These are phyloP conservation scores for Croton laevigatus DNA, from an alignment of 441 rosid genomes.

Conservation along the genomic window DNA sequence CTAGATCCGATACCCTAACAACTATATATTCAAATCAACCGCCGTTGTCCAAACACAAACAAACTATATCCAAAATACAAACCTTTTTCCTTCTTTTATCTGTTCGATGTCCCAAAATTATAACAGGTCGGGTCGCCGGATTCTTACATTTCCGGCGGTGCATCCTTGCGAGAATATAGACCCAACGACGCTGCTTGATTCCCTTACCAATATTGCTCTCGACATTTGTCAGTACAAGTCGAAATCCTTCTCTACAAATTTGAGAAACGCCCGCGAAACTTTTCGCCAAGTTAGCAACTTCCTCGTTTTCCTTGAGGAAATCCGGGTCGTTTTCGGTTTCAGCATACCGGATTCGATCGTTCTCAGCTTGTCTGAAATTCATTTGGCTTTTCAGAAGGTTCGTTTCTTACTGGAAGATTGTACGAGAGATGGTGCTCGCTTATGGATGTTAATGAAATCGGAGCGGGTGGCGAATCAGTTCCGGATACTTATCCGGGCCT, in stretches of 20 bases:
- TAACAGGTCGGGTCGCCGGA: slow-evolving; percentile 52
- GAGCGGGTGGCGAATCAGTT: slow-evolving; percentile 51
- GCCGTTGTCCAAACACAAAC: slow-evolving; percentile 5
- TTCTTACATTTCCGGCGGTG: slow-evolving; percentile 62
- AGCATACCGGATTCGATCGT: slow-evolving; percentile 30
- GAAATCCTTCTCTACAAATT: slow-evolving; percentile 41
- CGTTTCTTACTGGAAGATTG: slow-evolving; percentile 60
- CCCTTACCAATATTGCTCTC: slow-evolving; percentile 42
- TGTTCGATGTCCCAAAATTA: slow-evolving; percentile 39
- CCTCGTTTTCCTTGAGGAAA: slow-evolving; percentile 46
- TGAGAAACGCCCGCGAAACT: slow-evolving; percentile 41
- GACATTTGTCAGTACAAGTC: slow-evolving; percentile 42
- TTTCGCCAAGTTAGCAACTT: slow-evolving; percentile 54
- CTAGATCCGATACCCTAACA: neutral
- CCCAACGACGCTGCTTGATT: slow-evolving; percentile 49
- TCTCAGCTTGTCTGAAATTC: slow-evolving; percentile 67
- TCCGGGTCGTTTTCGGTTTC: slow-evolving; percentile 25
- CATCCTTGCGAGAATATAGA: slow-evolving; percentile 48
- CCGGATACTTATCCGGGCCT: slow-evolving; percentile 42
- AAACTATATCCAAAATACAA: slow-evolving; percentile 16
- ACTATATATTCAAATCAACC: slow-evolving; percentile 11
- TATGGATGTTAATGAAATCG: slow-evolving; percentile 57
- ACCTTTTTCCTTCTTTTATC: neutral
- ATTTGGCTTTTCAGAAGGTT: slow-evolving; percentile 57
- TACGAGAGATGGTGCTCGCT: slow-evolving; percentile 55